These are phyloP conservation scores for Ichthyophonus hoferi DNA, from an alignment of 208 protist species.

Conservation along the genomic window DNA sequence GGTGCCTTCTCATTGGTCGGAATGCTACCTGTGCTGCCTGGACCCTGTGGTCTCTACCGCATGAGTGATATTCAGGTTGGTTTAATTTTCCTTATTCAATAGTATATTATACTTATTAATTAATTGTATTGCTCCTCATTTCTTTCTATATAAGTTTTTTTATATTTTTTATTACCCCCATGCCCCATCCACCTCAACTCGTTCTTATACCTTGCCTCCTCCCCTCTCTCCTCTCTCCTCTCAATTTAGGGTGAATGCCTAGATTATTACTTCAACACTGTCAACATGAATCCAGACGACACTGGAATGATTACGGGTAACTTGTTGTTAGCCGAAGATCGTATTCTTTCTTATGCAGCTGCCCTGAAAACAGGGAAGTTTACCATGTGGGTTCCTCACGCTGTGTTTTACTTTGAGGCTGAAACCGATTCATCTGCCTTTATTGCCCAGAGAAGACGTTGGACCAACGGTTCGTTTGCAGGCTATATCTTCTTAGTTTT, in stretches of 20 bases:
- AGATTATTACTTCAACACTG: slow-evolving; percentile 36
- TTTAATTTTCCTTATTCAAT: neutral
- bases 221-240: neutral
- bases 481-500: slow-evolving; percentile 21
- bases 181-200: neutral
- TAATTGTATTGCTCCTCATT: neutral
- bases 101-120: neutral
- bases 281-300: slow-evolving; percentile 17
- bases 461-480: slow-evolving; percentile 41
- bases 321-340: slow-evolving; percentile 40
- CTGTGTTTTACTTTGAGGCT: slow-evolving; percentile 38
- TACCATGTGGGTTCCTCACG: slow-evolving; percentile 31
- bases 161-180: neutral
- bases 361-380: slow-evolving; percentile 32
- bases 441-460: slow-evolving; percentile 35
- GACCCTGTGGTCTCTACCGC: slow-evolving; percentile 36
- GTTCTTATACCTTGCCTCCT: neutral
- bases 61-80: slow-evolving; percentile 10
- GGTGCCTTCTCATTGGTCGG: slow-evolving; percentile 39
- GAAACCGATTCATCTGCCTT: slow-evolving; percentile 26
- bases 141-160: neutral
- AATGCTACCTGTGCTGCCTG: slow-evolving; percentile 41
- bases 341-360: slow-evolving; percentile 38
- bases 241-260: neutral
- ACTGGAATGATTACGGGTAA: slow-evolving; percentile 35